Base-by-base conservation (phyloP, 257 asterid species). In the Catharanthus roseus region DNA sequence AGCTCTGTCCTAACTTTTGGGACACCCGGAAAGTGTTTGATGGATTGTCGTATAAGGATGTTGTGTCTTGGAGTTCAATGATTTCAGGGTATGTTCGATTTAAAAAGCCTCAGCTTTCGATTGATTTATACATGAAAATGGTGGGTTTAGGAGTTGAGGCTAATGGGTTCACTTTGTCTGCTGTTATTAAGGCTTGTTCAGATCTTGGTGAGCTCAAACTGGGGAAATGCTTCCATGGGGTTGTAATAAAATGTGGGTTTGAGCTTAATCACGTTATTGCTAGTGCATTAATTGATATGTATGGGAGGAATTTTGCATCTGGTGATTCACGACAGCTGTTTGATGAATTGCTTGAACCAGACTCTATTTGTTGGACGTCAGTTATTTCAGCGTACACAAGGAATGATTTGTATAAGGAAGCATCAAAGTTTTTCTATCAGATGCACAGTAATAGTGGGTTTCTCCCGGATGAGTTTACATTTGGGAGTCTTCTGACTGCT, bases 21-120 rank as follows among this genome's bases (percentile, higher is more conserved):
- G 86, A 88, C 36, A 81, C 90, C 1, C 73, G 76, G 13, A 85
- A 77, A 41, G 72, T 84, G 68, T 90, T 90, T 62, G 86, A 84
- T 47, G 87, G 86, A 7, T 73, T 93, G 83, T 53, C 10, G 31
- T 79, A 78, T 36, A 91, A 90, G 80, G 97, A 93, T 65, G 95
- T 85, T 2, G 95, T 91, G 21, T 85, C 97, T 1, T 93, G 97
- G 96, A 87, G 93, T 60, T 89, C 96, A 21, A 89, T 89, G 82
- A 85, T 91, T 24, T 91, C 97, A 1, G 96, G 95, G 16, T 89
- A 89, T 79, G 76, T 88, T 70, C 87, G 89, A 3, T 78, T 38
- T 1, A 85, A 88, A 11, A 86, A 68, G 50, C 86, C 93, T 5
- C 16, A 68, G 33, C 55, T 76, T 29, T 82, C 96, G 12, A 75